phyloP scores from a whole-genome alignment of 2,329 filamentous ascomycete species.

The Herpotrichia juniperi region DNA sequence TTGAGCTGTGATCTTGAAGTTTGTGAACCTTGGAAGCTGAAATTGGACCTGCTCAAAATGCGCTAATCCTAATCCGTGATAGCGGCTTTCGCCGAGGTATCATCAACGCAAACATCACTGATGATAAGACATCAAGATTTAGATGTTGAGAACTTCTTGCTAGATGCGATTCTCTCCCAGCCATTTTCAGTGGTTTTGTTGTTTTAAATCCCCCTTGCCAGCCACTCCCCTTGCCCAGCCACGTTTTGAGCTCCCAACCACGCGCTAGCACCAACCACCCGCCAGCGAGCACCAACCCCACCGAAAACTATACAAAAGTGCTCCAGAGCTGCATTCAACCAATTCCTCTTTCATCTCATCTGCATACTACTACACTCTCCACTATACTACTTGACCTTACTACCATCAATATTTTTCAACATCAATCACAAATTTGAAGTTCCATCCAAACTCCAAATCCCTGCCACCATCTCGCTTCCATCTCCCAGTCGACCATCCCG shows the following conservation, averaged over 20 bases:
- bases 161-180: neutral
- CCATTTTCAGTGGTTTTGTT: too few species aligned
- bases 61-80: too few species aligned
- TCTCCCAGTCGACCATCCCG: conserved; percentile 2
- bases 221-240: conserved; percentile 5
- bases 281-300: conserved; percentile 28
- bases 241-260: conserved; percentile 10
- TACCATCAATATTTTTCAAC: neutral
- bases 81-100: too few species aligned
- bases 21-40: too few species aligned
- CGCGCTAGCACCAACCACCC: conserved; percentile 28
- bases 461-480: neutral
- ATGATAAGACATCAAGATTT: too few species aligned
- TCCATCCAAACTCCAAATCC: neutral
- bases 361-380: conserved; percentile 16
- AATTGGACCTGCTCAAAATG: too few species aligned
- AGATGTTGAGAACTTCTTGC: too few species aligned
- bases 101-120: too few species aligned
- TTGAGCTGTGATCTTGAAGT: too few species aligned
- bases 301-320: conserved; percentile 34
- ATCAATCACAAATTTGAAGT: neutral
- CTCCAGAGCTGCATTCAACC: conserved; percentile 22
- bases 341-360: conserved; percentile 10
- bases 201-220: neutral
- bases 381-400: neutral